Conservation (phyloP, 2,329 filamentous ascomycete species). For the Chaetomium strumarium region DNA sequence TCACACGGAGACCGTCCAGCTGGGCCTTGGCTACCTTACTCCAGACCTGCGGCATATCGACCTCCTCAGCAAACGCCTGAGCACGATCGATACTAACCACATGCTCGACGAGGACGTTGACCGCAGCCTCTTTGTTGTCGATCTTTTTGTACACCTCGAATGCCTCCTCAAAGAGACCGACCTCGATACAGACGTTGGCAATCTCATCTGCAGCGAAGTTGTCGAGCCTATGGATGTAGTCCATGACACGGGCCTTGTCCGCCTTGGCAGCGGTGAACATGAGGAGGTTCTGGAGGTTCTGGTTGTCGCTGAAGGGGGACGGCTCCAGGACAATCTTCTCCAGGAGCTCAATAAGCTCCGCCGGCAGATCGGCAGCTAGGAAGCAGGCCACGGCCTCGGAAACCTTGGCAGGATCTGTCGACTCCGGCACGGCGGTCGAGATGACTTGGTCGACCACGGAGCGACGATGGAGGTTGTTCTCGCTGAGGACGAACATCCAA, state of each 20-base stretch:
- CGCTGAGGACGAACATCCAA: slow-evolving; percentile 89
- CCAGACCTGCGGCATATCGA: slow-evolving; percentile 94
- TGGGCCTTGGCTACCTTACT: slow-evolving; percentile 98
- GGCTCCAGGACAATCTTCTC: slow-evolving; percentile 99
- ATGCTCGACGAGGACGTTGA: slow-evolving; percentile 89
- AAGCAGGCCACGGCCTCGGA: slow-evolving; percentile 91
- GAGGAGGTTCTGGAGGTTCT: slow-evolving; percentile 90
- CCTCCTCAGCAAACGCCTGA: slow-evolving; percentile 89
- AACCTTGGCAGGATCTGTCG: slow-evolving; percentile 87
- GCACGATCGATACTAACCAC: slow-evolving; percentile 97
- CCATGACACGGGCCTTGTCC: slow-evolving; percentile 89
- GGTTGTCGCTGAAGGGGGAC: slow-evolving; percentile 97
- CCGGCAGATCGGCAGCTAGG: slow-evolving; percentile 82
- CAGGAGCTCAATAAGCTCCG: slow-evolving; percentile 91
- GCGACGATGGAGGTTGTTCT: slow-evolving; percentile 92
- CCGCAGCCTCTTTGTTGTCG: slow-evolving; percentile 77
- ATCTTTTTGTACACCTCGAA: slow-evolving; percentile 99
- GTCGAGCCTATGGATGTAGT: slow-evolving; percentile 89
- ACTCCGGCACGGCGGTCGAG: slow-evolving; percentile 88
- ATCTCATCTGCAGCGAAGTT: slow-evolving; percentile 91
- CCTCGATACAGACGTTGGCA: slow-evolving; percentile 85
- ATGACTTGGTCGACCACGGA: slow-evolving; percentile 95
- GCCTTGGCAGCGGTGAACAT: slow-evolving; percentile 96
- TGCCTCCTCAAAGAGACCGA: slow-evolving; percentile 91
- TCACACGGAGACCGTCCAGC: slow-evolving; percentile 87